Evolutionary conservation across 768 basidiomycete genomes (phyloP), one percentile per base, ranked within the genome.

Genomic region (Lepiota venenata): DNA sequence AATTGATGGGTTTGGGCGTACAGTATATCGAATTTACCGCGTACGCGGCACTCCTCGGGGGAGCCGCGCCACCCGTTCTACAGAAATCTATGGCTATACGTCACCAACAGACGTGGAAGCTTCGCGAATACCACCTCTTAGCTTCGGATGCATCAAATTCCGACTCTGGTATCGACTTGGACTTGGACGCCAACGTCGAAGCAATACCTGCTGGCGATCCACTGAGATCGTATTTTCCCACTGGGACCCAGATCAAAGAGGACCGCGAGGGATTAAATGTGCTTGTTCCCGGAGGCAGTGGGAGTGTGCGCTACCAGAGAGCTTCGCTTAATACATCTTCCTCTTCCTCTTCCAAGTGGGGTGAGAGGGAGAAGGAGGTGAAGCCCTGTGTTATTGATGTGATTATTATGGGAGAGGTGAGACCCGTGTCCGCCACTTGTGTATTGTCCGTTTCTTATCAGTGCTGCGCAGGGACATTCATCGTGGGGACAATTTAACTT

Each of bases 71-170:
- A 3, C 67, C 78, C 0, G 73, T 79, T 8, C 70, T 96, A n/a
- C 83, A 89, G 60, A 81, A 83, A 40, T 86, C 87, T 42, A 74
- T 85, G 45, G 84, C 91, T 22, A 91, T 88, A 1, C 82, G 87
- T 60, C 93, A 98, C 67, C 84, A 82, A 15, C 94, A 97, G 64
- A 92, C 92, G 0, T 96, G 93, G 93, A 87, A 85, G 62, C 70
- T 97, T 40, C 82, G 82, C 35, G 91, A 93, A 67, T 82, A 91
- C 61, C 83, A 90, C 61, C 71, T 89, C 12, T 42, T 74, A 4
- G 57, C 65, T 59, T 44, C 57, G 14, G 69, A 71, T 45, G 56
- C 58, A 15, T 61, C 62, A 9, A 61, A 56, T 32, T 66, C 65
- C 4, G 67, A 71, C 58, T 68, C 69, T 46, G 70, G 67, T 14